These are phyloP conservation scores for Trichoderma atrobrunneum DNA, from an alignment of 2,329 filamentous ascomycete species.

Conservation along the genomic window DNA sequence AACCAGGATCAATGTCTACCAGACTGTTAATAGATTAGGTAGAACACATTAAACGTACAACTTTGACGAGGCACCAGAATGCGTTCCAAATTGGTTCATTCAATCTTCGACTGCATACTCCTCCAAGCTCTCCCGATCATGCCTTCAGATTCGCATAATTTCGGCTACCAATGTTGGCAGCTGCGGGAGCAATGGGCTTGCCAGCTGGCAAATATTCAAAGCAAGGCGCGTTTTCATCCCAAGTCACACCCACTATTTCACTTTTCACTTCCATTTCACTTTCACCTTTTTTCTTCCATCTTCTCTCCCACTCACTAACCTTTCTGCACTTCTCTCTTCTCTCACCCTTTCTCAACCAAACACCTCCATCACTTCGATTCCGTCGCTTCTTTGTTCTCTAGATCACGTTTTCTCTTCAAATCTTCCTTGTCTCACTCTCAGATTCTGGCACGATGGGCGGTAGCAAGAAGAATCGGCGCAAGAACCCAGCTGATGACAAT, in stretches of 20 bases:
- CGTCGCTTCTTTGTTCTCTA: background rate
- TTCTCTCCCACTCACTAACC: background rate
- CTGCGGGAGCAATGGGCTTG: background rate
- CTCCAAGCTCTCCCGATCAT: background rate
- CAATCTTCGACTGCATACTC: background rate
- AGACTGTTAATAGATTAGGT: background rate
- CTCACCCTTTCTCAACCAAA: background rate
- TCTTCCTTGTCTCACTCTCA: background rate
- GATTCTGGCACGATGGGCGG: slow-evolving; percentile 19
- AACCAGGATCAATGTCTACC: background rate
- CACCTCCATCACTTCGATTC: background rate
- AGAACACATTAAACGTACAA: background rate
- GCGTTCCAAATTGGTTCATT: too few species aligned
- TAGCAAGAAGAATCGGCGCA: slow-evolving; percentile 18
- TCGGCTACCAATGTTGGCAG: background rate
- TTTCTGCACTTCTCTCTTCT: background rate
- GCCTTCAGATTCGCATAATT: background rate
- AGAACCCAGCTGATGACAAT: slow-evolving; percentile 5
- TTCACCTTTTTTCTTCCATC: background rate
- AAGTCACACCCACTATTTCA: background rate
- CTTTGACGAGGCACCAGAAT: background rate
- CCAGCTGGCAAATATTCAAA: slow-evolving; percentile 19
- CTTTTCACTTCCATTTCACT: background rate
- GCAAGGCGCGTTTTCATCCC: slow-evolving; percentile 1
- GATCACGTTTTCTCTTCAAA: background rate